Percentiles rank a stretch among this genome's conserved stretches.
phyloP scores from a whole-genome alignment of 805 yeast species.

The Cyberlindnera sargentensis region DNA sequence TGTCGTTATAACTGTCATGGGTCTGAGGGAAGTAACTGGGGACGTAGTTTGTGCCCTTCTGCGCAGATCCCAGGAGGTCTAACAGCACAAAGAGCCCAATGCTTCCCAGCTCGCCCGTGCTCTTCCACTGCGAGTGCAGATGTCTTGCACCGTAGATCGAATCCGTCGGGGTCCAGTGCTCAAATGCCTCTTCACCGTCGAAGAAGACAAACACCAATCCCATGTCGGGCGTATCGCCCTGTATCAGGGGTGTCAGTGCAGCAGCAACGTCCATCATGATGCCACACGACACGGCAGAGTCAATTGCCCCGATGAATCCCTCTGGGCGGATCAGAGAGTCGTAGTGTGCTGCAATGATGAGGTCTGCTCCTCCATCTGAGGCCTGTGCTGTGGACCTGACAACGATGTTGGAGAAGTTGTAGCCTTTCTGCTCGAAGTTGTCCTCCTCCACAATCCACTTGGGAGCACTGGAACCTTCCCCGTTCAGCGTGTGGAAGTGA shows the following conservation, averaged over 20 bases:
- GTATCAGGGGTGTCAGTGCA: constrained; percentile 6
- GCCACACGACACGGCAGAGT: constrained; percentile 53
- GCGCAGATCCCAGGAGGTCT: constrained; percentile 41
- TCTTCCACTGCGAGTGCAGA: constrained; percentile 34
- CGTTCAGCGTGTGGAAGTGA: constrained; percentile 25
- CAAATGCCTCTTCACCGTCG: constrained; percentile 59
- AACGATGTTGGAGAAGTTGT: constrained; percentile 32
- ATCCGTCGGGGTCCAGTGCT: constrained; percentile 42
- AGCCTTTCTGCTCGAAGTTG: constrained; percentile 30
- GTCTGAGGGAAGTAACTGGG: constrained; percentile 40
- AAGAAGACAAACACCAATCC: constrained; percentile 46
- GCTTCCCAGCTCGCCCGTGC: constrained; percentile 20
- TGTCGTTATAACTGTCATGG: constrained; percentile 28
- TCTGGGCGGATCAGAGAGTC: constrained; percentile 39
- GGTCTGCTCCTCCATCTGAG: constrained; percentile 6
- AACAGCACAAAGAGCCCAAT: constrained; percentile 42
- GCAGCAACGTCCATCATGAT: constrained; percentile 39
- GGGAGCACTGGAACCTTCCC: constrained; percentile 24
- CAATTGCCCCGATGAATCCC: constrained; percentile 57
- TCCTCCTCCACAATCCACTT: constrained; percentile 25
- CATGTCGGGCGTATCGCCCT: constrained; percentile 9
- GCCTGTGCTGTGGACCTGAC: constrained; percentile 21
- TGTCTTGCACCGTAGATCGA: constrained; percentile 52
- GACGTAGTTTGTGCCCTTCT: constrained; percentile 13
- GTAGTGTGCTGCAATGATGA: constrained; percentile 47